Conservation (phyloP, 805 yeast genomes). For the Isabelozyma pseudorhagii region DNA sequence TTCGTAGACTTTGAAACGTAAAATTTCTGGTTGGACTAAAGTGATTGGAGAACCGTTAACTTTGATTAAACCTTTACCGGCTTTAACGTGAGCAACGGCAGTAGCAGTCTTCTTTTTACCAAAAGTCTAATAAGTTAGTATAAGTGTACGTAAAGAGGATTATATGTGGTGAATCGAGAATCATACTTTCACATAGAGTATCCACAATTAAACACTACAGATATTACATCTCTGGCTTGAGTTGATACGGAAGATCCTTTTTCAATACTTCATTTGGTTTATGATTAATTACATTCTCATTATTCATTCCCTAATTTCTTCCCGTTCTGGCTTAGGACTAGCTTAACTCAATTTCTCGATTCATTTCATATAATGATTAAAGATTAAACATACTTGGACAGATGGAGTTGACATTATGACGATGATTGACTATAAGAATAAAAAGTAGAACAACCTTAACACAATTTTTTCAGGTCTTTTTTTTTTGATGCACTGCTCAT, state of each 20-base stretch:
- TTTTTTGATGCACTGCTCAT: conserved; percentile 2
- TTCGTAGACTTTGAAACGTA: conserved; percentile 99
- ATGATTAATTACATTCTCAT: neutral
- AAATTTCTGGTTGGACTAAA: conserved; percentile 97
- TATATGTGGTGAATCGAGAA: too few relatives aligned
- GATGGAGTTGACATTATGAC: conserved; percentile 70
- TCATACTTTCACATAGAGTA: too few relatives aligned
- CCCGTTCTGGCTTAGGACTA: neutral
- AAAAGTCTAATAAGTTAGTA: conserved; percentile 66
- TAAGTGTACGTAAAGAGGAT: neutral
- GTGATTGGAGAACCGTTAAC: conserved; percentile 99
- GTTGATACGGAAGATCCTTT: neutral
- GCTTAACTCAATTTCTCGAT: neutral
- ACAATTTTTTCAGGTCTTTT: conserved; percentile 6
- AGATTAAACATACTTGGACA: conserved; percentile 70
- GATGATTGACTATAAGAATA: conserved; percentile 2
- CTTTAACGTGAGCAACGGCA: conserved; percentile 99
- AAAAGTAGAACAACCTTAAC: conserved; percentile 4
- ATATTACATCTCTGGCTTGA: neutral
- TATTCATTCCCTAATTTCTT: neutral
- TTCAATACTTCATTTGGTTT: neutral
- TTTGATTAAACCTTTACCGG: conserved; percentile 99
- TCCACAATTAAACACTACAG: neutral
- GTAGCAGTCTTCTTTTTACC: conserved; percentile 99
- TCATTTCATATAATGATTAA: neutral